Base-by-base conservation (phyloP, 2,329 filamentous ascomycete genomes). In the Chaetomiaceae sp. region DNA sequence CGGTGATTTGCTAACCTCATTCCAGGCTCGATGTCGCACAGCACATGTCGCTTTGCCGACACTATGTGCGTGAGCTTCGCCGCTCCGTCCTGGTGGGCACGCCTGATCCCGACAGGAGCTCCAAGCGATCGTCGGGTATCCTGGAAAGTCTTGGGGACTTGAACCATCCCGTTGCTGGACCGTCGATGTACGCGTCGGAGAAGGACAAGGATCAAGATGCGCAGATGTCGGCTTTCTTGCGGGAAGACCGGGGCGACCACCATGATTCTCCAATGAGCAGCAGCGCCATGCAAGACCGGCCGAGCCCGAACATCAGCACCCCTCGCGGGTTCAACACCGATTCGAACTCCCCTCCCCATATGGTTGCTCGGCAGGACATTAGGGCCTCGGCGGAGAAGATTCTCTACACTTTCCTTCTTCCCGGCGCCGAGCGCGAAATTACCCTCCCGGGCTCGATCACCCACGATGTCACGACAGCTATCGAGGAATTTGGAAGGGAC, bases 1-100 rank as follows among this genome's bases (percentile, higher is more conserved):
- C n/a, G n/a, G 42, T 47, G 19, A 20, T 19, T 38, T 19, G 42
- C 50, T 55, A 48, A 57, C 52, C 53, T 10, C 42, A 62, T 37
- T 31, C n/a, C 40, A 97, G 92, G 93, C 89, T 99, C 62, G 93
- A 99, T 83, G 93, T 99, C 54, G 92, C 93, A 14, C 93, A 99
- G 67, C 93, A 99, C 72, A 96, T 97, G 86, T 96, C 92, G 19
- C 79, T 99, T 51, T 99, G 89, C 68, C 87, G 95, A 44, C 90
- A 97, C 70, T 99, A 96, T 73, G 93, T 99, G 17, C 89, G 93
- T 64, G 91, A 96, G 70, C 79, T 99, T 48, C 87, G 93, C 60
- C 81, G 93, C 58, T 97, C 92, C 20, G 90, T 97, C 55, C 82
- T 99, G 44, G 82, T 97, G 53, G 88, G 89, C 38, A 99, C 93